Percentiles rank a stretch among this genome's conserved stretches.
phyloP scores from a whole-genome alignment of 2,329 filamentous ascomycete genomes.

The Myriosclerotinia scirpicola region DNA sequence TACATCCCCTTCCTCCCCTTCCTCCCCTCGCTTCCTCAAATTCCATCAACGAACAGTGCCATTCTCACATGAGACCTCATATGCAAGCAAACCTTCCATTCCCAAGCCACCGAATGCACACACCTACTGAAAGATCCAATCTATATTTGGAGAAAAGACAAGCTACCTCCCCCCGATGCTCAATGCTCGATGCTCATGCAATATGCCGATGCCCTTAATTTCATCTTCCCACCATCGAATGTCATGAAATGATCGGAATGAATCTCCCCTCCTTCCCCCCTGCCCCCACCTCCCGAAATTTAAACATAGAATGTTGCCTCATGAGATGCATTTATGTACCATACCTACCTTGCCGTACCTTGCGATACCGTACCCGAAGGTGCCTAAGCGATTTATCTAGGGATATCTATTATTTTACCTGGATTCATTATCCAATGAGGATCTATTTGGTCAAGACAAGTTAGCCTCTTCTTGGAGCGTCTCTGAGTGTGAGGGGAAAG shows the following conservation, averaged over 20 bases:
- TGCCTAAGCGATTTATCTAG: slow-evolving; percentile 30
- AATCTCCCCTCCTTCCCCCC: no score
- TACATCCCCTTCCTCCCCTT: not conserved
- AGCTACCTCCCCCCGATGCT: not conserved
- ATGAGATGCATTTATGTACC: not conserved
- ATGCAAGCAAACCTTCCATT: not conserved
- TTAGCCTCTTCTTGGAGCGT: not conserved
- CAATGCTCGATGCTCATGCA: not conserved
- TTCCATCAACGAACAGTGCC: no score
- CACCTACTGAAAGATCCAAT: not conserved
- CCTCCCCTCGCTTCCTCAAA: not conserved
- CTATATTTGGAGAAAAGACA: not conserved
- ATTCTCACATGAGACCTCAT: no score
- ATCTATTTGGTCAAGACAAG: slow-evolving; percentile 47
- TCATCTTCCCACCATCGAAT: no score
- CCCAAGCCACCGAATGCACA: not conserved
- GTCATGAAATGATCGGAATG: no score
- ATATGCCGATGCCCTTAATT: not conserved
- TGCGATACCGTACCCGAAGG: no score
- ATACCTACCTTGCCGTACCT: no score
- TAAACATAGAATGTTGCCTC: not conserved
- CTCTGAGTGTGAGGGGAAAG: not conserved
- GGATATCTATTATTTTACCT: slow-evolving; percentile 82
- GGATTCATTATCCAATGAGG: slow-evolving; percentile 89
- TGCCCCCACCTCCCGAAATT: not conserved